Evolutionary conservation across 148 eudicot species (phyloP), one percentile per base, ranked within the genome.

Genomic region (Salicornia ramosissima): DNA sequence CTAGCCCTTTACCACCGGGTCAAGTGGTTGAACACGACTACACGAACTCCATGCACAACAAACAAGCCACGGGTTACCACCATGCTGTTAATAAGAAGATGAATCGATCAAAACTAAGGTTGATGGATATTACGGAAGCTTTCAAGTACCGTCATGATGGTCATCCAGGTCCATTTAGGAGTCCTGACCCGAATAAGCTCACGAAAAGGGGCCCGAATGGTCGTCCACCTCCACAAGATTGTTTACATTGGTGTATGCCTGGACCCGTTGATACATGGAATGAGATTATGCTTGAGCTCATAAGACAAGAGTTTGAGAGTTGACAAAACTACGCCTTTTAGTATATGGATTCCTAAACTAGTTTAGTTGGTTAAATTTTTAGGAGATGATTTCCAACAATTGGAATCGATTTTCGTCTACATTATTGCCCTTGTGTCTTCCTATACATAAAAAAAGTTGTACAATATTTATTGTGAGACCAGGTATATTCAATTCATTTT

Each of bases 201-300:
- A 90, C 96, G 0, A 81, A 79, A 46, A 80, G 90, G 10, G 87
- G 87, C 24, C 88, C 86, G 0, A 78, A 88, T 71, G 98, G 96
- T 54, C 84, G 72, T 78, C 98, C 96, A 1, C 96, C 96, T 2
- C 94, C 97, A 0, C 97, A 92, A 77, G 97, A 92, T 83, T 92
- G 97, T 78, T 60, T 92, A 60, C 97, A 92, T 68, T 92, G 97
- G 97, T 92, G 98, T 75, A 88, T 92, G 96, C 98, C 98, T 0
- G 98, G 98, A 34, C 94, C 96, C 0, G 85, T 86, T 67, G 98
- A 92, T 70, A 85, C 87, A 14, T 92, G 94, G 98, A 92, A 92
- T 66, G 98, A 92, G 73, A 61, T 92, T 45, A 81, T 92, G 65
- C 71, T 85, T 59, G 98, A 92, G 75, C 74, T 86, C 25, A 86